Conservation (phyloP, 1,284 basidiomycete genomes). For the Leccinum insolens region DNA sequence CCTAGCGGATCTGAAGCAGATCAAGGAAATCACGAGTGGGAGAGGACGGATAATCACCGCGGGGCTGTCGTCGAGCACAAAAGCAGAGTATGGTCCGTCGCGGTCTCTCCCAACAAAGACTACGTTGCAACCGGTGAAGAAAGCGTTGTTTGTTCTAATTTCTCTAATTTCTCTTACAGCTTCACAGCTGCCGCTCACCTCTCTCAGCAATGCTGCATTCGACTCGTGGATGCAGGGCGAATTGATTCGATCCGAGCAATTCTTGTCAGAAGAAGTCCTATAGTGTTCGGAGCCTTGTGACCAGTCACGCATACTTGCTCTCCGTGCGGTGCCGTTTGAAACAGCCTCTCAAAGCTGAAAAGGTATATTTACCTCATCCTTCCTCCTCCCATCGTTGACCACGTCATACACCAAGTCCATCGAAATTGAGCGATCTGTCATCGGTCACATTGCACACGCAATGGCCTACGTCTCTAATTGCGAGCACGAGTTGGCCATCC, state of each 20-base stretch:
- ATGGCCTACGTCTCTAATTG: neutral
- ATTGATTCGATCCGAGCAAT: neutral
- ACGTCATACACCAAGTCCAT: slow-evolving; percentile 4
- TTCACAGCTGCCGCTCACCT: neutral
- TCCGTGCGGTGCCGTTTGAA: neutral
- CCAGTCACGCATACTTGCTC: neutral
- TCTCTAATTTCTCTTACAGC: neutral
- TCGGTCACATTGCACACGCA: slow-evolving; percentile 7
- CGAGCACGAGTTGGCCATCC: neutral
- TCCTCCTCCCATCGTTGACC: neutral
- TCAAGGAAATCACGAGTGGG: slow-evolving; percentile 34
- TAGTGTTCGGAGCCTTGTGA: neutral
- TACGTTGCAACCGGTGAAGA: too few relatives aligned
- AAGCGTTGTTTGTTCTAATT: neutral
- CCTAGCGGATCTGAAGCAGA: slow-evolving; percentile 39
- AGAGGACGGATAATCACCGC: slow-evolving; percentile 41
- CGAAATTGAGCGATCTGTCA: neutral
- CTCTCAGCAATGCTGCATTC: neutral
- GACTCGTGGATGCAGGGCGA: neutral
- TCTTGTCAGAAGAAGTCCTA: neutral
- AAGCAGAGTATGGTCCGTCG: too few relatives aligned
- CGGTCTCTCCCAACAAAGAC: too few relatives aligned
- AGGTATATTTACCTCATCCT: neutral
- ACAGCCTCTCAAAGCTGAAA: neutral
- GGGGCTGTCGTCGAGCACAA: neutral